These are phyloP conservation scores for Trichoderma lentiforme DNA, from an alignment of 2,329 filamentous ascomycete genomes.

Conservation along the genomic window DNA sequence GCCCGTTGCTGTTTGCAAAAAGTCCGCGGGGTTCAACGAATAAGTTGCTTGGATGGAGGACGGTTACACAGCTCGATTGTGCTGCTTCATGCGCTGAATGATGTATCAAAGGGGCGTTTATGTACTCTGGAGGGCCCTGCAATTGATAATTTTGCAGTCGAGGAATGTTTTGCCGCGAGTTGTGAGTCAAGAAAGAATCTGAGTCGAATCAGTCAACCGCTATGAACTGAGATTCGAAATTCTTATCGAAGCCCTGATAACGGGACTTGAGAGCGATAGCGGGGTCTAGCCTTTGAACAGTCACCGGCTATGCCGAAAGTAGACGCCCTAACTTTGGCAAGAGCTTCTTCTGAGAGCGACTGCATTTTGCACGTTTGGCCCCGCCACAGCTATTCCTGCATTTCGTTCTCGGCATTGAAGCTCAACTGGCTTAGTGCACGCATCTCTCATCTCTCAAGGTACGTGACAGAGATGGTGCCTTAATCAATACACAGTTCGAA, in stretches of 20 bases:
- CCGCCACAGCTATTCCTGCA: slow-evolving; percentile 5
- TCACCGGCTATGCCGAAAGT: neutral
- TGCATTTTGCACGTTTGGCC: slow-evolving; percentile 3
- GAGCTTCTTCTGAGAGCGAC: slow-evolving; percentile 6
- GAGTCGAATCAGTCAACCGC: neutral
- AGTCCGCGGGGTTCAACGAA: slow-evolving; percentile 8
- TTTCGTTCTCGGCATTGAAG: neutral
- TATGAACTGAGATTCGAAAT: slow-evolving; percentile 7
- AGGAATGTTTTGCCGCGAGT: neutral
- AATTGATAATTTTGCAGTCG: neutral
- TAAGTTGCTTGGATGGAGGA: neutral
- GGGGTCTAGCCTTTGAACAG: slow-evolving; percentile 2
- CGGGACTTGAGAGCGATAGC: slow-evolving; percentile 11
- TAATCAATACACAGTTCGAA: neutral
- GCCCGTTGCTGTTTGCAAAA: slow-evolving; percentile 13
- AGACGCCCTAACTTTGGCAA: neutral
- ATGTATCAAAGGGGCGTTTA: neutral
- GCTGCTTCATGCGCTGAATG: neutral
- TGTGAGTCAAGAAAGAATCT: slow-evolving; percentile 11
- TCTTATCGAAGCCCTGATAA: slow-evolving; percentile 15
- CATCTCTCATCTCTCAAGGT: neutral
- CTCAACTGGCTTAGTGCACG: neutral
- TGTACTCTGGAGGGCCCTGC: neutral
- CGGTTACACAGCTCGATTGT: neutral
- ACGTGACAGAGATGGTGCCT: neutral